Conservation (phyloP, 805 yeast species). For the Zygosaccharomyces gambellarensis region DNA sequence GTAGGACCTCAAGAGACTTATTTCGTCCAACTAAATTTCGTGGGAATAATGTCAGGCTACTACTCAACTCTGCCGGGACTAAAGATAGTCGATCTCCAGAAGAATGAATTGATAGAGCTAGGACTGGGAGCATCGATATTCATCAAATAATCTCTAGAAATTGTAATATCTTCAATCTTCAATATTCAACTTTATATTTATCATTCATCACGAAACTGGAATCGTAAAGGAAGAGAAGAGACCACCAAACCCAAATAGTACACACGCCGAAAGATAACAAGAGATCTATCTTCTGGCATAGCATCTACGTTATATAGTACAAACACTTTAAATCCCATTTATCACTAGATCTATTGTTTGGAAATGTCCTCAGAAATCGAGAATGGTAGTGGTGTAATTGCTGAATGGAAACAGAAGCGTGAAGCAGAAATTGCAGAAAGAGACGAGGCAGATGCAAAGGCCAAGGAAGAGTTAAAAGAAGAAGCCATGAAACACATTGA, state of each 20-base stretch:
- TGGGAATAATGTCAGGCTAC: conserved; percentile 31
- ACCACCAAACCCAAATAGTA: background rate
- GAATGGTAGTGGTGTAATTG: conserved; percentile 8
- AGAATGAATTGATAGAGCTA: conserved; percentile 30
- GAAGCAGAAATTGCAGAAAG: conserved; percentile 73
- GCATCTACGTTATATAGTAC: background rate
- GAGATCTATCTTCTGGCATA: background rate
- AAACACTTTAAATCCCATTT: background rate
- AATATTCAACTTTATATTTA: background rate
- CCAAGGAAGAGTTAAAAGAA: conserved; percentile 59
- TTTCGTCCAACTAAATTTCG: conserved; percentile 27
- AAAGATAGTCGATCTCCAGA: conserved; percentile 30
- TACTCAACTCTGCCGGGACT: conserved; percentile 30
- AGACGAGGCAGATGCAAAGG: conserved; percentile 64
- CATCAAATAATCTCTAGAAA: conserved; percentile 16
- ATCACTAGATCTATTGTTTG: background rate
- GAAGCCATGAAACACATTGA: conserved; percentile 82
- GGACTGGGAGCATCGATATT: conserved; percentile 27
- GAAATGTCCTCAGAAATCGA: conserved; percentile 12
- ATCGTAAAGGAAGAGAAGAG: background rate
- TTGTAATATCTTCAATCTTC: background rate
- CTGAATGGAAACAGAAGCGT: conserved; percentile 74
- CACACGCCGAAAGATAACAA: background rate
- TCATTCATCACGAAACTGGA: conserved; percentile 1
- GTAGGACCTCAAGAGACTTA: conserved; percentile 28